Evolutionary conservation across 75 land plant species (phyloP).

Genomic region (Adiantum capillusveneris): DNA sequence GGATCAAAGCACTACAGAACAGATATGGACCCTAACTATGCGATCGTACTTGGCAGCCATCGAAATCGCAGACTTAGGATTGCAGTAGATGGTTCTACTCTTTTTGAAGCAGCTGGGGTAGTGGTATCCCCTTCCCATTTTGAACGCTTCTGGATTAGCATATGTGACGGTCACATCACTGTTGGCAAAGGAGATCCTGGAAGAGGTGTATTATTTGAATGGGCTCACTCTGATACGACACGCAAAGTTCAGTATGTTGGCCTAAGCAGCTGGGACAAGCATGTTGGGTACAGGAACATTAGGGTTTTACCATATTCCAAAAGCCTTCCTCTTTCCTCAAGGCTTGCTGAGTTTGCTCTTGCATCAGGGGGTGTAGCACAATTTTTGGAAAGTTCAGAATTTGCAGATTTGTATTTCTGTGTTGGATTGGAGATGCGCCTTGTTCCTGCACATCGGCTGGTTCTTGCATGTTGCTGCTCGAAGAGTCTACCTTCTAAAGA

Average conservation of each 20-base stretch:
- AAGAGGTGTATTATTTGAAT: slow-evolving; percentile 57
- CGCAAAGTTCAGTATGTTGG: slow-evolving; percentile 80
- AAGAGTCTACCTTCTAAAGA: slow-evolving; percentile 20
- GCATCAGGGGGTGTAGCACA: slow-evolving; percentile 46
- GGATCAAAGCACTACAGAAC: slow-evolving; percentile 77
- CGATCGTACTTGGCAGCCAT: slow-evolving; percentile 87
- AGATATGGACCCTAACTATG: slow-evolving; percentile 77
- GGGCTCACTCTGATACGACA: slow-evolving; percentile 69
- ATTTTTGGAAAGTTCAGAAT: slow-evolving; percentile 70
- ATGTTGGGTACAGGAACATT: slow-evolving; percentile 90
- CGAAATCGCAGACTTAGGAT: slow-evolving; percentile 71
- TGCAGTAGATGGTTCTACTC: slow-evolving; percentile 65
- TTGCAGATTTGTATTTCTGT: slow-evolving; percentile 67
- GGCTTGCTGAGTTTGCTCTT: background rate
- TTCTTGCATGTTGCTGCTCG: slow-evolving; percentile 52
- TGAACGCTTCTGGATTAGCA: slow-evolving; percentile 92
- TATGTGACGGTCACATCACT: slow-evolving; percentile 69
- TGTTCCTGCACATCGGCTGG: slow-evolving; percentile 73
- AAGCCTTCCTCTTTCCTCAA: background rate
- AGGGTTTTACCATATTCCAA: slow-evolving; percentile 43
- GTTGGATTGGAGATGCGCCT: slow-evolving; percentile 46
- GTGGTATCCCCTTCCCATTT: slow-evolving; percentile 63
- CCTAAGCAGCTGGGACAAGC: slow-evolving; percentile 97
- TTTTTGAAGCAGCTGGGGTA: slow-evolving; percentile 72
- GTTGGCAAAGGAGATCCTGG: slow-evolving; percentile 91